Conservation (phyloP, 495 filamentous ascomycete species). For the Daldinia bambusicola region DNA sequence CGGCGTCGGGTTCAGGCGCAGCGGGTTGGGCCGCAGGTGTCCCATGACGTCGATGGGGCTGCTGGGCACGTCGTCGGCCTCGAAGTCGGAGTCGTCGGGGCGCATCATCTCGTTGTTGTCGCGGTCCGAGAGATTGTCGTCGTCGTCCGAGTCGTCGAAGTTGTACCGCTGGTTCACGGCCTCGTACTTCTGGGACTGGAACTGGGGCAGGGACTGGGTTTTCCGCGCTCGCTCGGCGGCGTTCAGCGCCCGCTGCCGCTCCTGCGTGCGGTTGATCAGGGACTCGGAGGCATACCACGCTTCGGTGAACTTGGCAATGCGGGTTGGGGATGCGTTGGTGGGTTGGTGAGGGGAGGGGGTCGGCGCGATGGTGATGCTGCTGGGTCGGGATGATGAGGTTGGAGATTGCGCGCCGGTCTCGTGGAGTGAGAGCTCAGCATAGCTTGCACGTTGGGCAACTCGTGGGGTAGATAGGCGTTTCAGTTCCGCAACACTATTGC, state of each 20-base stretch:
- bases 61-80: conserved; percentile 43
- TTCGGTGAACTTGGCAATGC: conserved; percentile 71
- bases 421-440: conserved; percentile 53
- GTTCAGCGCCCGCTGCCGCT: conserved; percentile 52
- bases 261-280: conserved; percentile 62
- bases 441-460: conserved; percentile 48
- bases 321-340: conserved; percentile 55
- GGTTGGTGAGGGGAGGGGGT: conserved; percentile 48
- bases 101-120: conserved; percentile 17
- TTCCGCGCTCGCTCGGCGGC: conserved; percentile 54
- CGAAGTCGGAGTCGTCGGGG: conserved; percentile 49
- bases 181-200: conserved; percentile 55
- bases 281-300: conserved; percentile 66
- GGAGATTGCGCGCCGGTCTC: conserved; percentile 49
- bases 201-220: conserved; percentile 41
- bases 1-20: conserved; percentile 55
- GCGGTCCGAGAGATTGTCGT: conserved; percentile 41
- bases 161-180: conserved; percentile 60
- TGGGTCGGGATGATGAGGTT: conserved; percentile 45
- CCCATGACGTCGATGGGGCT: conserved; percentile 39
- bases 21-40: conserved; percentile 56
- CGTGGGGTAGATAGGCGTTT: conserved; percentile 56
- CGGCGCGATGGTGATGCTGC: conserved; percentile 44
- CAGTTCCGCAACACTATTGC: conserved; percentile 52
- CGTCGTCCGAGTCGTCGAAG: conserved; percentile 53